Percentiles rank a stretch among this genome's conserved stretches.
Evolutionary conservation across 2,329 filamentous ascomycete species (phyloP).

Genomic region (Onygena corvina): DNA sequence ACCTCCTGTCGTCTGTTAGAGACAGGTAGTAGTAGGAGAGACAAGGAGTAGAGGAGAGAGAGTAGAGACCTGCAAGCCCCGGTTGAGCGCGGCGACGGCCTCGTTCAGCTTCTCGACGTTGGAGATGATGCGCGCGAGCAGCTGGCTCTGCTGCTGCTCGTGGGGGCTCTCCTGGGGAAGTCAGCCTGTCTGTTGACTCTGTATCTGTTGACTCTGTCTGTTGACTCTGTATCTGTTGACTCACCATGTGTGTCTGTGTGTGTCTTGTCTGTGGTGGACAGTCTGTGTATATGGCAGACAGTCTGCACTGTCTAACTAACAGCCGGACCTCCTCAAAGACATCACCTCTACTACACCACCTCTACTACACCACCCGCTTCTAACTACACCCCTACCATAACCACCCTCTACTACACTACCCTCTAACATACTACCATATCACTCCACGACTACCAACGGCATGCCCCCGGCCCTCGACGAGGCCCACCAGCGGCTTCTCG

Average conservation of each 20-base stretch:
- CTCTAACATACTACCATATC: no score
- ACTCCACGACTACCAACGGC: no score
- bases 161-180: constrained; percentile 70
- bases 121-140: constrained; percentile 89
- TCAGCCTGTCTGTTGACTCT: neutral
- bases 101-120: constrained; percentile 99
- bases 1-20: constrained; percentile 56
- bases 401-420: no score
- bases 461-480: constrained; percentile 60
- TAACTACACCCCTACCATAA: neutral
- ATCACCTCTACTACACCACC: neutral
- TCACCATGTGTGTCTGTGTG: no score
- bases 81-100: constrained; percentile 83
- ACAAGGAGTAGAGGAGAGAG: neutral
- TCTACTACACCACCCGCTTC: neutral
- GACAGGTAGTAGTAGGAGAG: neutral
- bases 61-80: constrained; percentile 60
- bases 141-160: constrained; percentile 88
- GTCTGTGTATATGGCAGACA: no score
- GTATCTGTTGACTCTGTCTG: no score
- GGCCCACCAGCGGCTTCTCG: constrained; percentile 73
- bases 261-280: no score
- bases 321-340: no score
- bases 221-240: no score
- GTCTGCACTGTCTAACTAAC: no score